These are phyloP conservation scores for Dactylellina drechsleri DNA, from an alignment of 2,329 filamentous ascomycete genomes.

Conservation along the genomic window DNA sequence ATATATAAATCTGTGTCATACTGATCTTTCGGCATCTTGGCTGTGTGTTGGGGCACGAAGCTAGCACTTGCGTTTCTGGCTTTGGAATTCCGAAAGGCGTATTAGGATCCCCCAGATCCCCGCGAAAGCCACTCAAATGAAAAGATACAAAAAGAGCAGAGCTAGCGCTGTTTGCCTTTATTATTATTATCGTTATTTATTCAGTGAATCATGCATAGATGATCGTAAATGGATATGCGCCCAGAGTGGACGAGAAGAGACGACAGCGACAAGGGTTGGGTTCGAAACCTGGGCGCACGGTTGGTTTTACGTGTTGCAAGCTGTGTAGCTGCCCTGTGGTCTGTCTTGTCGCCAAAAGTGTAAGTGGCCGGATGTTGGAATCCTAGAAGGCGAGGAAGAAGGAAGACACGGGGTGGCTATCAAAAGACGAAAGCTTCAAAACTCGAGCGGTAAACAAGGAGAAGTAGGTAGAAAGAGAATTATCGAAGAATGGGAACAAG, in stretches of 20 bases:
- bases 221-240: slow-evolving; percentile 1
- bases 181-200: background rate
- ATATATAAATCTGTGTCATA: slow-evolving; percentile 50
- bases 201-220: slow-evolving; percentile 1
- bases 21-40: slow-evolving; percentile 45
- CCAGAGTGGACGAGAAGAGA: background rate
- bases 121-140: background rate
- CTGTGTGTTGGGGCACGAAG: background rate
- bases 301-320: background rate
- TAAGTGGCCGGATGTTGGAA: background rate
- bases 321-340: slow-evolving; percentile 8
- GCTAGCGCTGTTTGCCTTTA: background rate
- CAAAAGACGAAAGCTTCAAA: slow-evolving; percentile 4
- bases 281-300: background rate
- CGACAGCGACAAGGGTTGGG: background rate
- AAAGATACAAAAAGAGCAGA: background rate
- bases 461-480: too few species aligned
- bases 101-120: slow-evolving; percentile 8
- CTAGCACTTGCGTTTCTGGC: slow-evolving; percentile 14
- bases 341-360: slow-evolving; percentile 29
- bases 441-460: too few species aligned
- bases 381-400: background rate
- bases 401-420: background rate
- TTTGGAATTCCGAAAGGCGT: background rate
- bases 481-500: background rate